Evolutionary conservation across 2,329 filamentous ascomycete species (phyloP), one percentile per base, ranked within the genome.

Genomic region (Paraconiothyrium brasiliense): DNA sequence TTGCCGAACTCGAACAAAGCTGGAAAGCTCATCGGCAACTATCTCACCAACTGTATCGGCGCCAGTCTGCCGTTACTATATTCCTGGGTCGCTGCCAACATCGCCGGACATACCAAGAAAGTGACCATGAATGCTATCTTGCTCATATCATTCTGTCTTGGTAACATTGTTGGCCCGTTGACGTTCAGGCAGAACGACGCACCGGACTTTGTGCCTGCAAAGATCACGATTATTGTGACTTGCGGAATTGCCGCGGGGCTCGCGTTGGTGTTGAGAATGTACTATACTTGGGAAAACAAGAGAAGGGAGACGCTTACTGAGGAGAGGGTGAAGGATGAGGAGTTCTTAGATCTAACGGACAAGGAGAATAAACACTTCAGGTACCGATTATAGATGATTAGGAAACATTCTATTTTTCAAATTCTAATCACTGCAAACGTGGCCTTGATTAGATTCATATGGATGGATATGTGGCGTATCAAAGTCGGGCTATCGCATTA

Each of bases 81-180:
- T 35, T 72, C 75, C 0, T 79, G 85, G 60, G 81, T 82, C 46
- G 84, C 83, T 0, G 82, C 82, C 41, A 86, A 86, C 66, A 68
- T 71, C 3, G 74, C 74, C 8, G 75, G 74, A 2, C 71, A 77
- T 44, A 77, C 74, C 9, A 77, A 77, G 65, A 75, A 90, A 70
- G 86, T 89, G 49, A 84, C 89, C 30, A 87, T 86, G n/a, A 88
- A 87, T 32, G 73, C 68, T 7, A 73, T 77, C 0, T 62, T 79
- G 8, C 79, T 78, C 59, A 74, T 79, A 64, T 82, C 82, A 0
- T 86, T 78, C 54, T 80, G 74, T 39, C 47, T 76, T 0, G 76
- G 76, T 1, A 83, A 82, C 52, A 80, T 83, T 52, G 75, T 82
- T 4, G 79, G 73, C 0, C 80, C 81, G 0, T 73, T 79, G 54